phyloP scores from a whole-genome alignment of 2,329 filamentous ascomycete species.

The Gnomoniopsis smithogilvyi region DNA sequence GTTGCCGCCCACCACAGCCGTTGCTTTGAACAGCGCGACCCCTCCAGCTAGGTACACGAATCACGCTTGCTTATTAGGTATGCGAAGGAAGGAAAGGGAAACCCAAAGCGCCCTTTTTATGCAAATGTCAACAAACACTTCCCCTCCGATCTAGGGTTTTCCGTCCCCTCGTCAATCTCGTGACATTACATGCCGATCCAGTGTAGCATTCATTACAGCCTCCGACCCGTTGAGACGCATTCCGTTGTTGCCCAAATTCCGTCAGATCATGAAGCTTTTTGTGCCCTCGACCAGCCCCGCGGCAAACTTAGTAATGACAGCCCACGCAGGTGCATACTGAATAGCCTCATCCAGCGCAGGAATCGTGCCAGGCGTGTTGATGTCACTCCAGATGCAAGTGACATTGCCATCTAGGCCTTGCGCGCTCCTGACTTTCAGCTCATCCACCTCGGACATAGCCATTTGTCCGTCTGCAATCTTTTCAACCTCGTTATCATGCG shows the following conservation, averaged over 20 bases:
- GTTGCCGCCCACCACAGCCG: neutral
- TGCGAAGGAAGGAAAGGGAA: neutral
- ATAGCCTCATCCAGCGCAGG: conserved; percentile 80
- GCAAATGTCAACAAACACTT: neutral
- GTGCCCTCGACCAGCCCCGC: conserved; percentile 81
- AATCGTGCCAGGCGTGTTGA: conserved; percentile 67
- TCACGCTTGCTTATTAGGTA: neutral
- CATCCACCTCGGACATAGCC: conserved; percentile 4
- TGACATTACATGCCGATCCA: too few relatives aligned
- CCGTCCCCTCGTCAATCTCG: neutral
- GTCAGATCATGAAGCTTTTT: conserved; percentile 61
- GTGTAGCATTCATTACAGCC: neutral
- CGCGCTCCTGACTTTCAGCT: conserved; percentile 29
- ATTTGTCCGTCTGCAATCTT: conserved; percentile 3
- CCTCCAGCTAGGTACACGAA: neutral
- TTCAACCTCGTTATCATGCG: conserved; percentile 19
- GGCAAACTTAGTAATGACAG: conserved; percentile 67
- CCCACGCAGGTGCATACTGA: conserved; percentile 77
- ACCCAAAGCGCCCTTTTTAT: neutral
- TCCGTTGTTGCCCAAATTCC: neutral
- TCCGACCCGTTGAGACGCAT: neutral
- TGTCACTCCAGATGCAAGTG: conserved; percentile 85
- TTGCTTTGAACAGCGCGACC: neutral
- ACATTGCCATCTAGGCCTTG: conserved; percentile 58
- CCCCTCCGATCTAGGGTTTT: neutral